Evolutionary conservation across 2,329 filamentous ascomycete species (phyloP), one percentile per base, ranked within the genome.

Genomic region (Lachnellula cervina): DNA sequence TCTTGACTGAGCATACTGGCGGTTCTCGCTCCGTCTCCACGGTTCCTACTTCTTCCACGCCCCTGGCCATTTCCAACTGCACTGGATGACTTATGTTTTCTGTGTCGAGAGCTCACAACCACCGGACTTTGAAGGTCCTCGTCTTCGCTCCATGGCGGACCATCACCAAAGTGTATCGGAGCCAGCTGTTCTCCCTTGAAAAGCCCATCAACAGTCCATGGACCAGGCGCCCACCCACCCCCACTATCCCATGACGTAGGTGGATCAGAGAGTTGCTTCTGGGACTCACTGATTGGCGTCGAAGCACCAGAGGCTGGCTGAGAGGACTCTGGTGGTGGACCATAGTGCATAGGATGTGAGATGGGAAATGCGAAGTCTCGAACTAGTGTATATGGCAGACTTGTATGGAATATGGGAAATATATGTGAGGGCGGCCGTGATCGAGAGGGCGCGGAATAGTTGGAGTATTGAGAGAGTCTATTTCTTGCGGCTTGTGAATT

Each of bases 311-410:
- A 95, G 8, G 84, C 79, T n/a, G 84, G 83, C 52, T 78, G 75
- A 51, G 83, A 86, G 25, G 83, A 78, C 64, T 91, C 87, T 38
- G 87, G 87, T 16, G 90, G 86, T n/a, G 93, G 89, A 1, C 94
- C 94, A 77, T 96, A 96, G 76, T 97, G 94, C 72, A 97, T 80
- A 44, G 90, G 91, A 71, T 97, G 89, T 54, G 81, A 80, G 25
- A 82, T 70, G 34, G 90, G 84, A 70, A 97, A 99, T 64, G 94
- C 94, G 74, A 97, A 99, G 77, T 99, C 94, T 68, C 94, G 88
- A 62, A 99, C 92, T 45, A 90, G 79, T n/a, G 91, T 86, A 71
- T 97, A 97, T 6, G 89, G 74, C 17, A 97, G 81, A 69, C 86
- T 96, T 56, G 91, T 94, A 66, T 90, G 87, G 72, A 90, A 94